Base-by-base conservation (phyloP, 1,284 basidiomycete genomes). In the Ganoderma resinaceum region DNA sequence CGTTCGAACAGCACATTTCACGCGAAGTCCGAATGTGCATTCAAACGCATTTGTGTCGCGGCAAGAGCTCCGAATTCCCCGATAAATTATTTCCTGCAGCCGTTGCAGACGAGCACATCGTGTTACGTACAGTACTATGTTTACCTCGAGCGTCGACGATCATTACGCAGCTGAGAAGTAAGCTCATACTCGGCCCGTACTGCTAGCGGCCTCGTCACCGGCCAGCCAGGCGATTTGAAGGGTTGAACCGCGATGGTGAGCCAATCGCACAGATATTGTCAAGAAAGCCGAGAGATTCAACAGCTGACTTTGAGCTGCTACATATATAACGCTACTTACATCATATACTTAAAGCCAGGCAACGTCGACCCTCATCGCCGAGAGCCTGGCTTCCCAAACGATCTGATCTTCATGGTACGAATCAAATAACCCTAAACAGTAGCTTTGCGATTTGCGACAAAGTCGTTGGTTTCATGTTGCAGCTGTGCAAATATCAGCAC, bases 1-100 rank as follows among this genome's bases (percentile, higher is more conserved):
- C n/a, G n/a, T n/a, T n/a, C 63, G 23, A 62, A 49, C n/a, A 42
- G 59, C 60, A 40, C 33, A 52, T 38, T 60, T n/a, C 35, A n/a
- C 33, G 55, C 55, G 20, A 35, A n/a, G 31, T 11, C 31, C 31
- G 55, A 29, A 31, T 20, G 46, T 12, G 9, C 29, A 31, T 53
- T 5, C 11, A 31, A 18, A 18, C 29, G 14, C 52, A 49, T 49
- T 49, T 49, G 46, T 49, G 26, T 53, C 52, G 14, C 52, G 26
- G 52, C 29, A 53, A 53, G 52, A 6, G 52, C 52, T 53, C 26
- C 23, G 46, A 26, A 49, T 49, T 49, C 23, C 46, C 23, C 2
- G 26, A 26, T 49, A 6, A n/a, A n/a, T n/a, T n/a, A n/a, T n/a
- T n/a, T n/a, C n/a, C n/a, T n/a, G n/a, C n/a, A n/a, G n/a, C n/a